phyloP scores from a whole-genome alignment of 1,284 basidiomycete genomes.

The Cryptococcus deneoformans region DNA sequence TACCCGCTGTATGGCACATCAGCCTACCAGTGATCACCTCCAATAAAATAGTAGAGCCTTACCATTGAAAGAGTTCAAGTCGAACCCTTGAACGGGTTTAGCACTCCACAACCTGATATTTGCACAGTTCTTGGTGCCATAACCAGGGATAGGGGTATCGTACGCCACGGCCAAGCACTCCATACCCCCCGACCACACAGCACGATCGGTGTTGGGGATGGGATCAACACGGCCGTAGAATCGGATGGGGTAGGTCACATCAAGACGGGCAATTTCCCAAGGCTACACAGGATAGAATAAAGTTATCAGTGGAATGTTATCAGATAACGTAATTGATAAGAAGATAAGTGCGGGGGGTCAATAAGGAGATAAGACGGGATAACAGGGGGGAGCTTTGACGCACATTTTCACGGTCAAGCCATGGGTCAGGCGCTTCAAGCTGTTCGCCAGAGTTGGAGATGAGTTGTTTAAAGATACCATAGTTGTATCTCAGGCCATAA shows the following conservation, averaged over 20 bases:
- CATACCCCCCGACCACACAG: constrained; percentile 72
- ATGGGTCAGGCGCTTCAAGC: constrained; percentile 89
- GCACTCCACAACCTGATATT: constrained; percentile 58
- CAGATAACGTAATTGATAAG: neutral
- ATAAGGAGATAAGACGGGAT: neutral
- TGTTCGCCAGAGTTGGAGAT: constrained; percentile 69
- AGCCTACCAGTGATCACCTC: neutral
- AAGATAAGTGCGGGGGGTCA: neutral
- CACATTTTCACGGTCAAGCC: constrained; percentile 79
- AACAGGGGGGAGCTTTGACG: constrained; percentile 2
- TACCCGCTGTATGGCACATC: constrained; percentile 58
- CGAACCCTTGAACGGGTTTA: constrained; percentile 86
- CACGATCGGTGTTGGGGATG: constrained; percentile 59
- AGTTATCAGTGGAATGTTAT: neutral
- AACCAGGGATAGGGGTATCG: constrained; percentile 86
- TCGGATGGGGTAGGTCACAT: constrained; percentile 66
- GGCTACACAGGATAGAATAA: constrained; percentile 29
- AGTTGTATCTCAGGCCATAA: constrained; percentile 74
- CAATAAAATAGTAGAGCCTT: constrained; percentile 9
- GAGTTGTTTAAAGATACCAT: constrained; percentile 72
- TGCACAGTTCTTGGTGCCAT: constrained; percentile 50
- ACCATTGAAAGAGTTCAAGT: constrained; percentile 89
- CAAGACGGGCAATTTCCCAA: constrained; percentile 80
- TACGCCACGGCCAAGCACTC: constrained; percentile 88
- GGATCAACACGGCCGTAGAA: constrained; percentile 81